Evolutionary conservation across 805 yeast species (phyloP), one percentile per base, ranked within the genome.

Genomic region (Zygosaccharomyces pseudorouxii): DNA sequence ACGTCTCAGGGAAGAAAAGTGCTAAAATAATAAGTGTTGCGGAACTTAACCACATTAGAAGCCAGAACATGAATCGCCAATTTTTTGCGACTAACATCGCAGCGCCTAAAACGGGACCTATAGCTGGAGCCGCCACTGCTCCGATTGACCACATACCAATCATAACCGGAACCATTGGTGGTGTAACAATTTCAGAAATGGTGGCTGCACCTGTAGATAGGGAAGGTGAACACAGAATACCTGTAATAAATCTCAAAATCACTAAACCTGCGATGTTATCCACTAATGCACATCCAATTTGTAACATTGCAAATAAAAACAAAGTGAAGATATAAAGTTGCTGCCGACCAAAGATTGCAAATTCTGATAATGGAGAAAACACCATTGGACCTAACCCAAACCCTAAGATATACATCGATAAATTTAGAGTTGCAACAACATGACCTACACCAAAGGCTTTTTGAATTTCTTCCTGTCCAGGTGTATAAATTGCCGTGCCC

Each of bases 371-470:
- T 5, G 86, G 86, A 0, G 83, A 75, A 46, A 79, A 76, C 2
- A 79, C 52, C 69, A 81, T 67, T 1, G 84, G 84, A 1, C 84
- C 84, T 14, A 79, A 43, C 45, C 82, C 86, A 57, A 81, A 80
- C 6, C 85, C 86, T 25, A 80, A 55, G 5, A 81, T 81, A 52
- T 76, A 82, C 35, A 79, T 52, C 0, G 82, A 66, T 55, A 82
- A 67, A 2, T 82, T 80, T 31, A 82, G 64, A 0, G 75, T 66
- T 0, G 80, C 79, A 4, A 71, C 70, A 4, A 71, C 73, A 28
- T 64, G 63, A 12, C 75, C 66, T 4, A 76, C 71, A 14, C 64
- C 53, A 55, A 79, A 78, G 38, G 78, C 75, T 25, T 63, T 63
- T 62, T 68, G 71, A 27, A 81, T 58, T n/a, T 69, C 63, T 16